Conservation (phyloP, 441 rosid species). For the Bruguiera hainesii region DNA sequence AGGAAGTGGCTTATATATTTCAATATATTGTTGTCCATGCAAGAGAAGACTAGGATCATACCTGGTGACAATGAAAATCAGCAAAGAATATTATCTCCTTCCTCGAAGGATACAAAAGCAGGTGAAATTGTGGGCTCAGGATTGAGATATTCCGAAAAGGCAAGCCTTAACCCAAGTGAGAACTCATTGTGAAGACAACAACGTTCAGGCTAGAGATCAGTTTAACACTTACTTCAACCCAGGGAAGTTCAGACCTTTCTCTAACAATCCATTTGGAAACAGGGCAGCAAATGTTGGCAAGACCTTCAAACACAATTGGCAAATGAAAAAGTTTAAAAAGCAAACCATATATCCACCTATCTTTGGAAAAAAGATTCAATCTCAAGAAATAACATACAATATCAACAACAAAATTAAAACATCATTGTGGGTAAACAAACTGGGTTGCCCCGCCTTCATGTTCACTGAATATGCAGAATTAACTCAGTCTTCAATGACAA, state of each 20-base stretch:
- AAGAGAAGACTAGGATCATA: slow-evolving; percentile 71
- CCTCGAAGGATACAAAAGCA: too few species aligned
- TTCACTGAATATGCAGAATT: neutral
- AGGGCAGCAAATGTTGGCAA: slow-evolving; percentile 87
- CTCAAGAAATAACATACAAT: neutral
- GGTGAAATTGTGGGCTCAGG: neutral
- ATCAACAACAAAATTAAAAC: neutral
- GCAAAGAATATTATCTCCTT: neutral
- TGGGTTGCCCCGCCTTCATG: neutral
- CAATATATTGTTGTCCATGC: slow-evolving; percentile 93
- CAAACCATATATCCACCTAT: slow-evolving; percentile 2
- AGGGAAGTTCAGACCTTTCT: slow-evolving; percentile 38
- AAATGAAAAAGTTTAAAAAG: neutral
- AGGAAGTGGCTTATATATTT: slow-evolving; percentile 73
- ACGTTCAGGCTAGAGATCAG: neutral
- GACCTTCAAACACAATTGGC: slow-evolving; percentile 40
- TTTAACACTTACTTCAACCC: slow-evolving; percentile 57
- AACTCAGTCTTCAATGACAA: neutral
- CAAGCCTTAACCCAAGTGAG: neutral
- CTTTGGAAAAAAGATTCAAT: slow-evolving; percentile 15
- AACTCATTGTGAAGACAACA: neutral
- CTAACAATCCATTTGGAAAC: slow-evolving; percentile 33
- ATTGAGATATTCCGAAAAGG: neutral
- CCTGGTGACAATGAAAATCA: slow-evolving; percentile 30
- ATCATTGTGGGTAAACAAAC: neutral